A percentile compares a stretch with the other conserved stretches of the same genome.
These are phyloP conservation scores for Durusdinium trenchii DNA, from an alignment of 73 alveolate genomes.

Conservation along the genomic window DNA sequence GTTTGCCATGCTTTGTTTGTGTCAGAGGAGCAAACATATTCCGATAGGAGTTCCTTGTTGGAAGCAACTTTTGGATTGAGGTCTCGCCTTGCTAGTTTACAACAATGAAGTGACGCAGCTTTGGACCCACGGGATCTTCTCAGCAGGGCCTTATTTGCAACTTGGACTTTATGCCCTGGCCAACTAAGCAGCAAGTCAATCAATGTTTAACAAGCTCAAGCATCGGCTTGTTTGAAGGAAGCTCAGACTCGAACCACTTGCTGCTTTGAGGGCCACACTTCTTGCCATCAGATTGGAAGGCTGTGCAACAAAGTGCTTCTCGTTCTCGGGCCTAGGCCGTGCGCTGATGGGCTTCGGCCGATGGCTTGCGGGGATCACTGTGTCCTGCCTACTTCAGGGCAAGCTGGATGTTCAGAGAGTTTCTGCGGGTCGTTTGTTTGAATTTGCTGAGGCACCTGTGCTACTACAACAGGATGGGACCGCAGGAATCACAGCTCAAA, in stretches of 20 bases:
- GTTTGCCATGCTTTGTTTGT: too few species aligned
- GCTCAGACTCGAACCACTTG: too few species aligned
- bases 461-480: conserved; percentile 33
- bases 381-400: not conserved
- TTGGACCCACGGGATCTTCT: not conserved
- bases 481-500: not conserved
- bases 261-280: too few species aligned
- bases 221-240: too few species aligned
- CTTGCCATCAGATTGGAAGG: too few species aligned
- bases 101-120: not conserved
- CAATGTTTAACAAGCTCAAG: too few species aligned
- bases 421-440: not conserved
- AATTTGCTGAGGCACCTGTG: not conserved
- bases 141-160: conserved; percentile 1
- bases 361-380: not conserved
- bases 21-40: too few species aligned
- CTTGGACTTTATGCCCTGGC: too few species aligned
- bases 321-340: not conserved
- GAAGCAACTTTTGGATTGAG: too few species aligned
- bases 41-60: too few species aligned
- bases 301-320: not conserved
- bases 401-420: not conserved
- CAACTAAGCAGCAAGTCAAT: too few species aligned
- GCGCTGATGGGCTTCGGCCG: not conserved
- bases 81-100: not conserved